phyloP scores from a whole-genome alignment of 371 early-diverging fungal genomes.

The Mucor ambiguus region DNA sequence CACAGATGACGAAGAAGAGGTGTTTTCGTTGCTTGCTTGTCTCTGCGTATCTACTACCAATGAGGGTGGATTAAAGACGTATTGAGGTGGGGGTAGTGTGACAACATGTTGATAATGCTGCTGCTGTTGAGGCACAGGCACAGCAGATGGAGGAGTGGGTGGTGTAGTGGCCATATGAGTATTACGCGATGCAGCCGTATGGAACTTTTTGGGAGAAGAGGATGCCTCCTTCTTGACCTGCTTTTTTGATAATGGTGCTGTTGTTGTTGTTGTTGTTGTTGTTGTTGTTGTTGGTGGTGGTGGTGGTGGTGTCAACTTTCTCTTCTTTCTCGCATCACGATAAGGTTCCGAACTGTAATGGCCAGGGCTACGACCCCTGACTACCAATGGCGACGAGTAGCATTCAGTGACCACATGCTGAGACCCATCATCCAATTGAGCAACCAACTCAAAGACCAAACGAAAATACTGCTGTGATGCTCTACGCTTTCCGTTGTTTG shows the following conservation, averaged over 20 bases:
- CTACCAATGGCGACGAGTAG: conserved; percentile 77
- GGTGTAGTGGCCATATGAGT: neutral
- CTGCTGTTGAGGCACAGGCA: neutral
- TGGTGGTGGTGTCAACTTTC: conserved; percentile 1
- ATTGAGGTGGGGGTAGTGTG: conserved; percentile 25
- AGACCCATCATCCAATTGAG: conserved; percentile 50
- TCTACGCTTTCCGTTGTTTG: conserved; percentile 80
- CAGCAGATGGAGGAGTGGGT: neutral
- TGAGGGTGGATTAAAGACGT: conserved; percentile 19
- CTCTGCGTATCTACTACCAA: conserved; percentile 9
- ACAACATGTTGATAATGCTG: conserved; percentile 1
- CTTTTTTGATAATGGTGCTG: neutral
- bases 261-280: too few species aligned
- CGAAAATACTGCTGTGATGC: conserved; percentile 86
- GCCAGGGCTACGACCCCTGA: conserved; percentile 88
- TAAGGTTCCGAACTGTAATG: conserved; percentile 70
- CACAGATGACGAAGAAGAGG: conserved; percentile 2
- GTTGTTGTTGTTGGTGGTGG: neutral
- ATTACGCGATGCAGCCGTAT: neutral
- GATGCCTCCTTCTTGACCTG: conserved; percentile 3
- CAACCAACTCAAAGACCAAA: conserved; percentile 61
- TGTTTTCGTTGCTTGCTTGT: neutral
- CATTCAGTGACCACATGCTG: conserved; percentile 58
- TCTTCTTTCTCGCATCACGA: conserved; percentile 5
- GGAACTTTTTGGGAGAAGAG: neutral